Evolutionary conservation across 805 yeast genomes (phyloP), one percentile per base, ranked within the genome.

Genomic region (Hermanozyma aechmeae): DNA sequence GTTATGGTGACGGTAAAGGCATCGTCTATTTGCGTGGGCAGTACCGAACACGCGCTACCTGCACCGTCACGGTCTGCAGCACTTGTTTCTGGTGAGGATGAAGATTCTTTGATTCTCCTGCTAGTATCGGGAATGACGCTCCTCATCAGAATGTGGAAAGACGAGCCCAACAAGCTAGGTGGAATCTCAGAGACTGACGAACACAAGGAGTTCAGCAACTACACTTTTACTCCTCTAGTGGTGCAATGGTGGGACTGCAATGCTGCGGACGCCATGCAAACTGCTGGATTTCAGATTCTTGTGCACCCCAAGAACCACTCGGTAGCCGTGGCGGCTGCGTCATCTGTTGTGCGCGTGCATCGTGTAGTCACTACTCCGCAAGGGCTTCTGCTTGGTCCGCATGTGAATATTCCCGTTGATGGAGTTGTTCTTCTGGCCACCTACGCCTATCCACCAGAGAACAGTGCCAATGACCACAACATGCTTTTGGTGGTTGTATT

Each of bases 171-270:
- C n/a, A n/a, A n/a, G n/a, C n/a, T n/a, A n/a, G n/a, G n/a, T n/a
- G n/a, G n/a, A n/a, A n/a, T n/a, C n/a, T n/a, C n/a, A n/a, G n/a
- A n/a, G n/a, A n/a, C n/a, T n/a, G n/a, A n/a, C n/a, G n/a, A n/a
- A n/a, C n/a, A n/a, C n/a, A n/a, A n/a, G n/a, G n/a, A n/a, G n/a
- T n/a, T n/a, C n/a, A n/a, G n/a, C n/a, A n/a, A n/a, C n/a, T n/a
- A 45, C 17, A 43, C 57, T 4, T 52, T 42, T 35, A 53, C 52
- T 23, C 73, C 73, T 1, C 63, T 58, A 35, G 61, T 63, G 7
- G 69, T 68, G 0, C 73, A 68, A 37, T 67, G 72, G 73, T 68
- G 73, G 74, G 57, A 51, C 7, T 7, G n/a, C 12, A 11, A 22
- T 43, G 44, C 23, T 37, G 30, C 16, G 17, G 32, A 5, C 21